Conservation (phyloP, 345 rosid species). For the Chamaenerion angustifolium region DNA sequence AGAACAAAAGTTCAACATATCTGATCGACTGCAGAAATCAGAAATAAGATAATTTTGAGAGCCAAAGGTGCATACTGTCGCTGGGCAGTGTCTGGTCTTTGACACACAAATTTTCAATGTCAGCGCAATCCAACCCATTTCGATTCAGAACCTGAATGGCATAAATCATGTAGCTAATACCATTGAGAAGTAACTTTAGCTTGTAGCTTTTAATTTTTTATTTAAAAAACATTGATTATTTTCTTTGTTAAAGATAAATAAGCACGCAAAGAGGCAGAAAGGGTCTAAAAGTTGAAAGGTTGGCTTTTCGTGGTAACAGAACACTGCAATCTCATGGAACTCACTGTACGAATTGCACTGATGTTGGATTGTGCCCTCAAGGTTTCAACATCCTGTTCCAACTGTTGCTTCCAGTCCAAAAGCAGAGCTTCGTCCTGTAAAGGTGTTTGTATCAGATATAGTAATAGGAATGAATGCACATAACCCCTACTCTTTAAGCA, state of each 20-base stretch:
- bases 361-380: constrained; percentile 73
- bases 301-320: too few species aligned
- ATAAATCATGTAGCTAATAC: constrained; percentile 2
- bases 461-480: too few species aligned
- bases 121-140: constrained; percentile 65
- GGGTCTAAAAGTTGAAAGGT: too few species aligned
- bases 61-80: constrained; percentile 40
- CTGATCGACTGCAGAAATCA: not conserved
- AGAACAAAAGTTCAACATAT: too few species aligned
- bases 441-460: constrained; percentile 13
- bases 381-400: constrained; percentile 86
- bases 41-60: not conserved
- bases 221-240: too few species aligned
- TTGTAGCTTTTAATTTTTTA: too few species aligned
- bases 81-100: constrained; percentile 74
- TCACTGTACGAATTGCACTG: constrained; percentile 54
- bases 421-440: constrained; percentile 81
- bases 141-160: constrained; percentile 53
- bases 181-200: not conserved
- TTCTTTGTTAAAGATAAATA: too few species aligned
- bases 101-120: constrained; percentile 53
- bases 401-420: constrained; percentile 88
- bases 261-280: too few species aligned
- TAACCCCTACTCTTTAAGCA: not conserved
- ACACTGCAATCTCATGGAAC: constrained; percentile 12